Base-by-base conservation (phyloP, 768 basidiomycete genomes). In the Russula foetens region DNA sequence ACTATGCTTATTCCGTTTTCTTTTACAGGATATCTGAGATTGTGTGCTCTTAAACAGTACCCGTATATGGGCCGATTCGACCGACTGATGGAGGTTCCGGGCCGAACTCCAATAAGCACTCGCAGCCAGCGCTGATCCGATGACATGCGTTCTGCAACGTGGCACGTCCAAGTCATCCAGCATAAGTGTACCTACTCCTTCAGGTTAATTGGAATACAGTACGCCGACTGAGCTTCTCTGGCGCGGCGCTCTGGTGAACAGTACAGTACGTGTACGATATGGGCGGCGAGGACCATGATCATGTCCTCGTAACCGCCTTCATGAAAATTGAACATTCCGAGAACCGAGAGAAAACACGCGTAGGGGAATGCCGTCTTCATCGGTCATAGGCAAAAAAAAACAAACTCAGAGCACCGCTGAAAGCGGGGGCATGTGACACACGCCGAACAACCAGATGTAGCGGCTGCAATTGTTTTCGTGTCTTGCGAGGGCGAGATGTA, bases 341-440 rank as follows among this genome's bases (percentile, higher is more conserved):
- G 47, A 28, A n/a, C n/a, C n/a, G n/a, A n/a, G n/a, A n/a, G n/a
- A n/a, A n/a, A 51, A 35, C 48, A 56, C 53, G 44, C 35, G 54
- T 60, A 45, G 51, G 19, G n/a, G 35, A 35, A 50, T n/a, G 48
- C 60, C 54, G 47, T 52, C 28, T 52, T 56, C 49, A 51, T 35
- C 55, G 60, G 54, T 38, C 35, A 56, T 61, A n/a, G n/a, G n/a
- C n/a, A n/a, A n/a, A n/a, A n/a, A 55, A 60, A 57, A 51, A 45
- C 35, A 45, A 28, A 26, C 19, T 12, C 4, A 17, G 23, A 56
- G 39, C 19, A 39, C 39, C 53, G 47, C 31, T 28, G 50, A 44
- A 49, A 9, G 7, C 4, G 41, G 26, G 1, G 23, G 19, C 55
- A 61, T 61, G 54, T 56, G 60, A 51, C 54, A 19, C 23, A 21